A percentile compares a stretch with the other conserved stretches of the same genome.
These are phyloP conservation scores for Exobasidium rhododendri DNA, from an alignment of 1,284 basidiomycete genomes.

Conservation along the genomic window DNA sequence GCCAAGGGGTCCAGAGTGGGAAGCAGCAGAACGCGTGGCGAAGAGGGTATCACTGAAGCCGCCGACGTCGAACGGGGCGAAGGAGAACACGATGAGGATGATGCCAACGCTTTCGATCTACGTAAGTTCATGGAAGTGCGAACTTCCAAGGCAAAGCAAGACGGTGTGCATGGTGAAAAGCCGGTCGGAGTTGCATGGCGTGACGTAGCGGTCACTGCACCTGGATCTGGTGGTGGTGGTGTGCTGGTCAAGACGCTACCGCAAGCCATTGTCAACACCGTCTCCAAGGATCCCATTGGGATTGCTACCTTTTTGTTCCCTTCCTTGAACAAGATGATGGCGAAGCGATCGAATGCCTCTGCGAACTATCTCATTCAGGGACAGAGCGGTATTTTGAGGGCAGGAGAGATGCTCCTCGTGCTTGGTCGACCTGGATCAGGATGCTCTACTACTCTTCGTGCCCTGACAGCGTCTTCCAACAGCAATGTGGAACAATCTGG, in stretches of 20 bases:
- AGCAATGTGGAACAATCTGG: slow-evolving; percentile 26
- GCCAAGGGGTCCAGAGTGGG: slow-evolving; percentile 11
- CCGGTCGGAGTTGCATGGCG: slow-evolving; percentile 42
- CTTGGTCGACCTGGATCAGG: slow-evolving; percentile 44
- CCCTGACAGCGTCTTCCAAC: slow-evolving; percentile 36
- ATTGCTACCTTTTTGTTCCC: slow-evolving; percentile 29
- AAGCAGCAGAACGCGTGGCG: slow-evolving; percentile 16
- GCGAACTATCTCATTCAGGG: slow-evolving; percentile 25
- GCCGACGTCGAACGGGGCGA: slow-evolving; percentile 13
- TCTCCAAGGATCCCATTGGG: slow-evolving; percentile 32
- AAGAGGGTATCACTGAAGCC: background rate
- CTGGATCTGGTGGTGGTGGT: slow-evolving; percentile 31
- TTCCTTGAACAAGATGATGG: slow-evolving; percentile 8
- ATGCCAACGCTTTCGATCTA: slow-evolving; percentile 32
- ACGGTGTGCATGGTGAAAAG: slow-evolving; percentile 34
- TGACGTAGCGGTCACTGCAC: slow-evolving; percentile 32
- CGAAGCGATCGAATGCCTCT: background rate
- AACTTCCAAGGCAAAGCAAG: slow-evolving; percentile 23
- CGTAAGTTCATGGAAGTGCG: slow-evolving; percentile 34
- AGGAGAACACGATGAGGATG: slow-evolving; percentile 21
- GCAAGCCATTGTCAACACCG: slow-evolving; percentile 37
- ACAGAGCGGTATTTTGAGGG: slow-evolving; percentile 32
- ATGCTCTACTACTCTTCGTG: slow-evolving; percentile 35
- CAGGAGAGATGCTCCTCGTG: slow-evolving; percentile 47
- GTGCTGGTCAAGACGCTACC: slow-evolving; percentile 45